Base-by-base conservation (phyloP, 306 rosid species). In the Urtica urens region DNA sequence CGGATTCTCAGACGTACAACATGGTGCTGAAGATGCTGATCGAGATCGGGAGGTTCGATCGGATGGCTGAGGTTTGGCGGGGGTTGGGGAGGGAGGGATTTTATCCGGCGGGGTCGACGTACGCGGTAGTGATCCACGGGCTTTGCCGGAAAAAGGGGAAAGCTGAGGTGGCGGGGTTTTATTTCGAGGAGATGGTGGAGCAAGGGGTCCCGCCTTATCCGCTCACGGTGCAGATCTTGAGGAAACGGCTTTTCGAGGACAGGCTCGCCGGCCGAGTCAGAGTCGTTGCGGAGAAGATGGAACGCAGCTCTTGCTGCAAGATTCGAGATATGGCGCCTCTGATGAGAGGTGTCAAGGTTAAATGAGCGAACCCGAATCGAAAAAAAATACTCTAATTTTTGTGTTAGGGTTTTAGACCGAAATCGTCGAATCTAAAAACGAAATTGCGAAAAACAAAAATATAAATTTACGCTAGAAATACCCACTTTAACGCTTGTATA, bases 201-300 rank as follows among this genome's bases (percentile, higher is more conserved):
- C 95, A 84, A 70, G 93, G 95, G 62, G 74, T 84, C 60, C 97
- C 95, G 1, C 93, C 87, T 49, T 84, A 84, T 63, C 52, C 64
- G 51, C 63, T 82, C 29, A 88, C 90, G 0, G 35, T 84, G 3
- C 82, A 84, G 66, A 23, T 81, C 65, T 46, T 84, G 78, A 68
- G 87, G 64, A 78, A 69, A 61, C 67, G 74, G 24, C 78, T 84
- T 38, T 19, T 79, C 68, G 82, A 77, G 4, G 57, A 72, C 19
- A 90, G 95, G 47, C 43, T 81, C 17, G 58, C 39, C 16, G 90
- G 81, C 53, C 66, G 66, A 10, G 59, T 64, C 24, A 90, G 72
- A 66, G 77, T 88, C 43, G 78, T 88, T 37, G 65, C 73, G 13
- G 41, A 64, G 41, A 84, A 88, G 57, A 88, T 88, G 97, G 68